Base-by-base conservation (phyloP, 2,329 filamentous ascomycete genomes). In the Colletotrichum cuscutae region DNA sequence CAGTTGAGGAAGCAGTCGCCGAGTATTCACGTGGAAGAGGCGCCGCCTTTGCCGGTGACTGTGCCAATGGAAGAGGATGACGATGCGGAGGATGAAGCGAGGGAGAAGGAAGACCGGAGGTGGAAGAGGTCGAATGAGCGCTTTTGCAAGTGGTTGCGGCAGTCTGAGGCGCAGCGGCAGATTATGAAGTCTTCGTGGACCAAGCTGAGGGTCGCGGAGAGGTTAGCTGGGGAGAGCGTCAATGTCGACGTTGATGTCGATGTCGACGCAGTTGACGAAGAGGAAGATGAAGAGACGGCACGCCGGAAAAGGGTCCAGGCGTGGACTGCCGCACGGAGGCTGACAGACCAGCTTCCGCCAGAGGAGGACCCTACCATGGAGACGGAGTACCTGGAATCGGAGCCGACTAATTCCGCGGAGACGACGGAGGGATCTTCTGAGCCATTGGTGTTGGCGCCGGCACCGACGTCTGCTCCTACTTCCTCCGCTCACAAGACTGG, bases 111-210 rank as follows among this genome's bases (percentile, higher is more conserved):
- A 1, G 65, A 72, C 13, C 13, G 60, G 12, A 35, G 67, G 65
- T 72, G 65, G 65, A 54, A 72, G 66, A 46, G 70, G 8, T 70
- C 65, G 2, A 72, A 72, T 9, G 70, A 72, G 66, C 30, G 70
- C 32, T 72, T 72, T 26, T 72, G 70, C 54, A 72, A 72, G 46
- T 72, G 70, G 70, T 12, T 72, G 5, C 13, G 70, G 46, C 70
- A 69, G 46, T 64, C 59, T 13, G 70, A 72, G 60, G 65, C 70
- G 46, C 70, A 72, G 60, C 56, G 70, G 54, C 70, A 72, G 66
- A 72, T 72, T 15, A 69, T 72, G 66, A 72, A 72, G 66, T 72
- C 70, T 15, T 72, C 70, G 66, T 72, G 70, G 70, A 72, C 70
- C 6, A 72, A 70, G 54, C 24, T 72, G n/a, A 54, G 70, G 35